Base-by-base conservation (phyloP, 805 yeast genomes). In the Candida vartiovaarae region DNA sequence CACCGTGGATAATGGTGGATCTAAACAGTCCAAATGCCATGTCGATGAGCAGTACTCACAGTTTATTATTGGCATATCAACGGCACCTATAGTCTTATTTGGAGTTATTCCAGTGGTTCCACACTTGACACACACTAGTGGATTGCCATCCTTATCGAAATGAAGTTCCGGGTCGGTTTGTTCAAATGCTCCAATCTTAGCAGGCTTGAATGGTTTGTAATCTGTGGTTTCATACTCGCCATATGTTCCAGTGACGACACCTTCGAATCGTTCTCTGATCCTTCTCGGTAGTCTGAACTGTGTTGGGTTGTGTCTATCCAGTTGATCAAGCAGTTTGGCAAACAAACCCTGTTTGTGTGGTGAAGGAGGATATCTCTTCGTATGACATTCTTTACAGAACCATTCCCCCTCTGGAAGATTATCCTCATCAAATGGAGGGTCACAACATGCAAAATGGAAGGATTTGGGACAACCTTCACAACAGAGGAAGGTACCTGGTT, bases 401-500 rank as follows among this genome's bases (percentile, higher is more conserved):
- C 99, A 91, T 48, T 79, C 83, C 32, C 84, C 96, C 39, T 83
- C 95, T 0, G 98, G 98, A 6, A 87, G 64, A 33, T 73, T 59
- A 40, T 75, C 71, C 35, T 83, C 88, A 52, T 83, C 87, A 31
- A 82, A 65, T 0, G 99, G 98, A 3, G 98, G 98, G 55, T 86
- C 84, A 47, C 91, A 76, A 61, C 99, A 91, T 5, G 85, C 71
- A 58, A 93, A 88, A 60, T 91, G 99, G 64, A 91, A 93, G 2
- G 96, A 85, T 54, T 74, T 74, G 0, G 97, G 96, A 63, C 99
- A 91, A 2, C 85, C 72, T 54, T 91, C 99, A 65, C 99, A 91
- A 64, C 98, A 93, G 25, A 91, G 69, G 54, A 91, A 89, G 27
- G 85, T 73, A 9, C 99, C 99, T 0, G 89, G 70, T 27, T 88